Conservation (phyloP, 768 basidiomycete genomes). For the Amyloporia xantha region DNA sequence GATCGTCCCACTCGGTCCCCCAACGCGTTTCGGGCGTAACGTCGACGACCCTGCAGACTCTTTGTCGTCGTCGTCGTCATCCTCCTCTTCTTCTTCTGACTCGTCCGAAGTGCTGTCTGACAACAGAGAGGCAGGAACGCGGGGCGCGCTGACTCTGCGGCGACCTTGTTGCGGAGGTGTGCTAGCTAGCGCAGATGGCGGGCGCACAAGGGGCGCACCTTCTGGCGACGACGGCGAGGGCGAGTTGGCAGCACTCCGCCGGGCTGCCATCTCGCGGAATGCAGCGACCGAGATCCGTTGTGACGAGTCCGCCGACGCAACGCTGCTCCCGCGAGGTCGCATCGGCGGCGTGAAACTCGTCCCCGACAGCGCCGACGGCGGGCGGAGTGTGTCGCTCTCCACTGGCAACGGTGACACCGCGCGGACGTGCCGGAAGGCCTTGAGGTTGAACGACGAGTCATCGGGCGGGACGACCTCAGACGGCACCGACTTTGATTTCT, state of each 20-base stretch:
- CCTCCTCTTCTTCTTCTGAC: slow-evolving; percentile 29
- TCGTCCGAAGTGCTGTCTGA: slow-evolving; percentile 27
- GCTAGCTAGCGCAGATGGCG: slow-evolving; percentile 15
- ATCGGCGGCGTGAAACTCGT: slow-evolving; percentile 26
- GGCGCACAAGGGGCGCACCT: slow-evolving; percentile 18
- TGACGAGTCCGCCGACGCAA: slow-evolving; percentile 57
- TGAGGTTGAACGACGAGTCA: slow-evolving; percentile 58
- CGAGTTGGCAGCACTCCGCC: slow-evolving; percentile 55
- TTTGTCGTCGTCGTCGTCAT: slow-evolving; percentile 26
- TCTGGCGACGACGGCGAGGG: slow-evolving; percentile 41
- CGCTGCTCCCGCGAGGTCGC: slow-evolving; percentile 52
- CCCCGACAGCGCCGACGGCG: slow-evolving; percentile 15
- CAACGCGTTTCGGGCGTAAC: slow-evolving; percentile 27
- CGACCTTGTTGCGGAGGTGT: not conserved
- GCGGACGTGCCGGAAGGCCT: slow-evolving; percentile 64
- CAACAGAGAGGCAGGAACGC: slow-evolving; percentile 16
- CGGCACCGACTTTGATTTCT: slow-evolving; percentile 30
- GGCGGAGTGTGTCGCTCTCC: slow-evolving; percentile 21
- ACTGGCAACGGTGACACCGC: slow-evolving; percentile 33
- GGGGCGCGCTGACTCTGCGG: not conserved
- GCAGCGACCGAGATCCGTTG: slow-evolving; percentile 78
- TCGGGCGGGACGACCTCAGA: slow-evolving; percentile 17
- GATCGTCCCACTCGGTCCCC: slow-evolving; percentile 20
- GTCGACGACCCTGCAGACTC: slow-evolving; percentile 23
- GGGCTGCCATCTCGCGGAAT: slow-evolving; percentile 71